Percentiles rank a stretch among this genome's conserved stretches.
These are phyloP conservation scores for Mrakia frigida DNA, from an alignment of 768 basidiomycete species.

Conservation along the genomic window DNA sequence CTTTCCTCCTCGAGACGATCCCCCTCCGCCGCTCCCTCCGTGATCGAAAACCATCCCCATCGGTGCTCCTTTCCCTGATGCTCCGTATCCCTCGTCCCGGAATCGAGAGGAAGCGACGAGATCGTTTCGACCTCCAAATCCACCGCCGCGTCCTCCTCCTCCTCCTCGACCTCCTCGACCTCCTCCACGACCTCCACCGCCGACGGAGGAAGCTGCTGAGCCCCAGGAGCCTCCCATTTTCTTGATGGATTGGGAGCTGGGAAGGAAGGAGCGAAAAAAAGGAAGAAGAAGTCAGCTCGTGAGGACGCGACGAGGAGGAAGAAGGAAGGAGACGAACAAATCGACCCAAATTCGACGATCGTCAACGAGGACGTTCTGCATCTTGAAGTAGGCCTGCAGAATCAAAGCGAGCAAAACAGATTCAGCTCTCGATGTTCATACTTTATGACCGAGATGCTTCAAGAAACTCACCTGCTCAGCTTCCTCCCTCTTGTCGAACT, in stretches of 20 bases:
- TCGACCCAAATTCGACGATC: conserved; percentile 99
- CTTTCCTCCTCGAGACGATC: conserved; percentile 22
- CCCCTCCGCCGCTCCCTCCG: conserved; percentile 40
- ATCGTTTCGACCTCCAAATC: conserved; percentile 67
- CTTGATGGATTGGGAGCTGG: conserved; percentile 87
- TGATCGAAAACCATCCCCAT: conserved; percentile 77
- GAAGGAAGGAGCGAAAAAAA: background rate
- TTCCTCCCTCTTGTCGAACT: conserved; percentile 88
- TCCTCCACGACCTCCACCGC: conserved; percentile 34
- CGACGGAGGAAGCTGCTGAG: conserved; percentile 49
- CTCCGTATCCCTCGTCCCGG: conserved; percentile 22
- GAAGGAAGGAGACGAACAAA: conserved; percentile 54
- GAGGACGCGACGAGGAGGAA: background rate
- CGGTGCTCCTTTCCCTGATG: background rate
- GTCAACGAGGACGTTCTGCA: conserved; percentile 98
- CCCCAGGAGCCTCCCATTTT: conserved; percentile 77
- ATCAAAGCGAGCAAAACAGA: no score
- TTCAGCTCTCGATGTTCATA: no score
- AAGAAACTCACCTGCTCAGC: conserved; percentile 72
- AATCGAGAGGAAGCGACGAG: conserved; percentile 61
- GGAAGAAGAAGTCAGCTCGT: no score
- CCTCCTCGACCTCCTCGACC: conserved; percentile 33
- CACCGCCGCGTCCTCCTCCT: conserved; percentile 38
- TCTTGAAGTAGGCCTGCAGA: conserved; percentile 89
- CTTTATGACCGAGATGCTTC: no score